These are phyloP conservation scores for Mucor mucedo DNA, from an alignment of 371 early-diverging fungal species.

Conservation along the genomic window DNA sequence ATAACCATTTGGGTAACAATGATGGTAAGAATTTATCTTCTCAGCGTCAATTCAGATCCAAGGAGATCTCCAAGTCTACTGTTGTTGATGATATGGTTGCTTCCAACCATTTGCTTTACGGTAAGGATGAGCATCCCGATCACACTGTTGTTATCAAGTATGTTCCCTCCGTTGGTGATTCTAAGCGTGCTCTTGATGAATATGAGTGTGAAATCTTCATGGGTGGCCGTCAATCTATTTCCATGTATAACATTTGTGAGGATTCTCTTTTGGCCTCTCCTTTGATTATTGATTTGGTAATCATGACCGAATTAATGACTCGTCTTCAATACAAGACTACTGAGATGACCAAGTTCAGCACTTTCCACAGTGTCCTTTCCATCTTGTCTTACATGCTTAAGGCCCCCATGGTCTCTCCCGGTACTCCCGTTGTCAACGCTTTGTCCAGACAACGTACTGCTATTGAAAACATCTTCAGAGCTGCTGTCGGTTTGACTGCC, in stretches of 20 bases:
- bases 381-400: constrained; percentile 90
- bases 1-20: constrained; percentile 99
- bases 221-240: constrained; percentile 96
- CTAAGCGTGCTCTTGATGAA: constrained; percentile 97
- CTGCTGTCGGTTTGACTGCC: constrained; percentile 91
- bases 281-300: constrained; percentile 92
- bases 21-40: constrained; percentile 97
- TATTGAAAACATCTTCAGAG: constrained; percentile 96
- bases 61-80: constrained; percentile 97
- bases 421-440: constrained; percentile 95
- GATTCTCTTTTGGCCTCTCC: constrained; percentile 97
- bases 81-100: constrained; percentile 99
- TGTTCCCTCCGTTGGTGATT: constrained; percentile 95
- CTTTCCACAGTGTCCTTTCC: constrained; percentile 94
- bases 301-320: constrained; percentile 94
- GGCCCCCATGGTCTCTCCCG: constrained; percentile 90
- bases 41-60: constrained; percentile 95
- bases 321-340: constrained; percentile 86
- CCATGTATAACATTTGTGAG: constrained; percentile 97
- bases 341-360: constrained; percentile 69
- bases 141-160: constrained; percentile 98
- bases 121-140: constrained; percentile 90
- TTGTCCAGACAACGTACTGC: constrained; percentile 92
- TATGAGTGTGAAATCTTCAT: constrained; percentile 97
- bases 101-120: constrained; percentile 89